These are phyloP conservation scores for Bryoglossum gracile DNA, from an alignment of 495 filamentous ascomycete species.

Conservation along the genomic window DNA sequence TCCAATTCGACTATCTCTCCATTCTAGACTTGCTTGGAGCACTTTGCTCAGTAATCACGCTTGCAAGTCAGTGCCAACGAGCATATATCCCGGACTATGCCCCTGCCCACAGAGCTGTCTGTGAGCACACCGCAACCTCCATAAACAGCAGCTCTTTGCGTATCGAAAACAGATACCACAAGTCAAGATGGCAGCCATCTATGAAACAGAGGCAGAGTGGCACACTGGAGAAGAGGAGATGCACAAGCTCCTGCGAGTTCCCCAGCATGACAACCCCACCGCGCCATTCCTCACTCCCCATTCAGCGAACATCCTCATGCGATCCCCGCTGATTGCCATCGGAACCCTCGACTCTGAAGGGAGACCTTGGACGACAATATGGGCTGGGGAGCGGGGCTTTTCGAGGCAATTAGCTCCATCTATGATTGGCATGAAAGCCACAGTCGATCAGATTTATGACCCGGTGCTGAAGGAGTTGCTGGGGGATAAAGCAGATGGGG, in stretches of 20 bases:
- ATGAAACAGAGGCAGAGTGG: conserved; percentile 20
- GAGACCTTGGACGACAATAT: conserved; percentile 66
- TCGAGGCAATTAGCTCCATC: conserved; percentile 46
- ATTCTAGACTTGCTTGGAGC: too few relatives aligned
- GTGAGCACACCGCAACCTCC: too few relatives aligned
- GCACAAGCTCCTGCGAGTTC: conserved; percentile 20
- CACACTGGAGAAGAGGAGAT: conserved; percentile 23
- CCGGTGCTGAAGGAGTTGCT: conserved; percentile 55
- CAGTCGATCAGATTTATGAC: conserved; percentile 52
- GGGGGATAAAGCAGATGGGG: conserved; percentile 31
- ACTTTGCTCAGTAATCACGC: too few relatives aligned
- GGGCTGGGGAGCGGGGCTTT: conserved; percentile 65
- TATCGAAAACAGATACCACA: background rate
- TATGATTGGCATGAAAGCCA: conserved; percentile 51
- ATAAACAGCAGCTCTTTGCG: background rate
- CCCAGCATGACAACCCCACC: conserved; percentile 21
- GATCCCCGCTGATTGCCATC: conserved; percentile 60
- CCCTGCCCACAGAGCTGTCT: too few relatives aligned
- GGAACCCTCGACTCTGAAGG: conserved; percentile 57
- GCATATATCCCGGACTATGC: too few relatives aligned
- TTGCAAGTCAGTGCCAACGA: too few relatives aligned
- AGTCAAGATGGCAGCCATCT: conserved; percentile 19
- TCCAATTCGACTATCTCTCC: too few relatives aligned
- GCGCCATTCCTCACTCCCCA: conserved; percentile 13
- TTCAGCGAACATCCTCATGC: conserved; percentile 40